These are phyloP conservation scores for Penicillium aurantiogriseum DNA, from an alignment of 2,329 filamentous ascomycete genomes.

Conservation along the genomic window DNA sequence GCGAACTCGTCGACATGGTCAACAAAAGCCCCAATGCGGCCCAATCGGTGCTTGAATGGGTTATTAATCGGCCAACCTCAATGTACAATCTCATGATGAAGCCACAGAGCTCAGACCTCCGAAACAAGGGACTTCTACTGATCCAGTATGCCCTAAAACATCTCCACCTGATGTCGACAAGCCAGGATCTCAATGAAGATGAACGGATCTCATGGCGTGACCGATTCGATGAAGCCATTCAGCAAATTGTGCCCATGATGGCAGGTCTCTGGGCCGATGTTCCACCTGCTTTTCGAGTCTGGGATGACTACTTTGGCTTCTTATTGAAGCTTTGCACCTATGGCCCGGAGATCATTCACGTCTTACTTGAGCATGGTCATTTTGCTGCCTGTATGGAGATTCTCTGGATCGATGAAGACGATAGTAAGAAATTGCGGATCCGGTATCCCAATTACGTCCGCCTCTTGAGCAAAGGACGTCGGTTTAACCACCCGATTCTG, in stretches of 20 bases:
- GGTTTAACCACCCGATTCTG: slow-evolving; percentile 45
- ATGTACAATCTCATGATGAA: slow-evolving; percentile 66
- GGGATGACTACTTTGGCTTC: slow-evolving; percentile 75
- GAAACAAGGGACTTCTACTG: slow-evolving; percentile 52
- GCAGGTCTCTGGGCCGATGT: slow-evolving; percentile 62
- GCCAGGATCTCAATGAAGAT: slow-evolving; percentile 25
- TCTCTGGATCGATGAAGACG: slow-evolving; percentile 58
- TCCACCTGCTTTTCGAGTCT: slow-evolving; percentile 62
- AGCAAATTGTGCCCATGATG: slow-evolving; percentile 49
- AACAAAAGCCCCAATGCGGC: slow-evolving; percentile 56
- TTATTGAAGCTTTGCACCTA: slow-evolving; percentile 64
- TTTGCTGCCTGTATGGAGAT: slow-evolving; percentile 60
- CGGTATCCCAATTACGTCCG: slow-evolving; percentile 52
- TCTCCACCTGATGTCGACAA: slow-evolving; percentile 47
- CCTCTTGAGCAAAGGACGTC: slow-evolving; percentile 48
- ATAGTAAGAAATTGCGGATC: slow-evolving; percentile 49
- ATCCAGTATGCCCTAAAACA: slow-evolving; percentile 54
- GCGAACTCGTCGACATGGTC: slow-evolving; percentile 53
- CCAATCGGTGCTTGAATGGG: slow-evolving; percentile 61
- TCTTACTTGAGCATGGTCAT: slow-evolving; percentile 62
- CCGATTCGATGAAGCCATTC: slow-evolving; percentile 31
- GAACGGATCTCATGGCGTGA: slow-evolving; percentile 27
- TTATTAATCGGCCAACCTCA: slow-evolving; percentile 54
- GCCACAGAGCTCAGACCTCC: slow-evolving; percentile 57
- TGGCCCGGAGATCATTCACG: slow-evolving; percentile 57